phyloP scores from a whole-genome alignment of 31 red algal genomes.

The Porphyra umbilicalis region DNA sequence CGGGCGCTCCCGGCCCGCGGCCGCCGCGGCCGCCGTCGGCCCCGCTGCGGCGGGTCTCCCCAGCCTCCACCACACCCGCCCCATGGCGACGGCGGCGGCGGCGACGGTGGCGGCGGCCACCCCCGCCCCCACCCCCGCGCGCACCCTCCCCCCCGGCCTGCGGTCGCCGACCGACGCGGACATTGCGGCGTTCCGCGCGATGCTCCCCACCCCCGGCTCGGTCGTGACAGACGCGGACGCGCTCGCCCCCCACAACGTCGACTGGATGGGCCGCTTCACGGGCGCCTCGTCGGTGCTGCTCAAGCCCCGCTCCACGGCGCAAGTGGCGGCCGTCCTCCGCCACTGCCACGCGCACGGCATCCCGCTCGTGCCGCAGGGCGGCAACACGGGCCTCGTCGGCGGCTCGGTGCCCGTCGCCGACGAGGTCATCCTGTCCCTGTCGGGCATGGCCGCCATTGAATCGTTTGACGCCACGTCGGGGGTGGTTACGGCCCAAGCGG shows the following conservation, averaged over 20 bases:
- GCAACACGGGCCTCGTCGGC: constrained; percentile 96
- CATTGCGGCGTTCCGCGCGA: neutral
- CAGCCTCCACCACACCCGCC: neutral
- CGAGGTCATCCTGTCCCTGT: constrained; percentile 76
- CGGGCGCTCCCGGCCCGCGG: neutral
- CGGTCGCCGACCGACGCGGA: neutral
- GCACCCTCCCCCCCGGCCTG: neutral
- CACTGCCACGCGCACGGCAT: constrained; percentile 63
- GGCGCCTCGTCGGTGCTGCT: constrained; percentile 34
- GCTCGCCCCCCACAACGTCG: constrained; percentile 33
- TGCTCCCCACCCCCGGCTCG: neutral
- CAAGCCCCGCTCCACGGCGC: constrained; percentile 20
- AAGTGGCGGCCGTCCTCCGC: constrained; percentile 36
- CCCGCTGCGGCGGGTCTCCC: no score
- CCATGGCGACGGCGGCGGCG: neutral
- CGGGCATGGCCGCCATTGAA: constrained; percentile 65
- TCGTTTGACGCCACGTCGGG: constrained; percentile 44
- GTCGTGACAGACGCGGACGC: constrained; percentile 35
- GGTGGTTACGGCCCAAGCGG: constrained; percentile 65
- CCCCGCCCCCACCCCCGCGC: no score
- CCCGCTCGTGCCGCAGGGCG: constrained; percentile 95
- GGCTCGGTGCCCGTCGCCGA: constrained; percentile 83
- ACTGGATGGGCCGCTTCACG: constrained; percentile 63
- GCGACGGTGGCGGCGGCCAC: neutral
- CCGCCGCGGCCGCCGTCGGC: neutral